Evolutionary conservation across 176 grass and related monocot genomes (phyloP), one percentile per base, ranked within the genome.

Genomic region (Avena insularis): DNA sequence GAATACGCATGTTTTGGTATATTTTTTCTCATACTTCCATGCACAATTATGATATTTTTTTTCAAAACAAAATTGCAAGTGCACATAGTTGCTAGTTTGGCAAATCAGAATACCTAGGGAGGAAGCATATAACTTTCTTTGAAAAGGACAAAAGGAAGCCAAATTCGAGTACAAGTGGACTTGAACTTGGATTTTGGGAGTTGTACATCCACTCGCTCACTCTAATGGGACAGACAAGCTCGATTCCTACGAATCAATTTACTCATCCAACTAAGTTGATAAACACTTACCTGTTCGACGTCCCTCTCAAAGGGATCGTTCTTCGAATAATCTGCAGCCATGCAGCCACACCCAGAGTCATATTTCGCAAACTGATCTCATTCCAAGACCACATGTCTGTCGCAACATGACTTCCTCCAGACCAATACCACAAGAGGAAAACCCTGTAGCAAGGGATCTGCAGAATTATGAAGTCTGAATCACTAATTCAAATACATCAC

Each of bases 301-400:
- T 90, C 87, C 89, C 87, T 96, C 57, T 88, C 91, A 86, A 96
- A 80, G 69, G 89, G 89, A 88, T 70, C 79, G 9, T 65, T 96
- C 86, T 90, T 96, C 65, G 81, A 64, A 91, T 47, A 72, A 83
- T 93, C 91, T 77, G 65, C 56, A 83, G 91, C 94, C 94, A 96
- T 96, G 75, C 65, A 88, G 70, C 72, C 85, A 71, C 40, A 71
- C 35, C 63, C 43, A 72, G 45, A 71, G 6, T 85, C 61, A 86
- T 27, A 74, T 53, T 67, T 59, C 55, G 31, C 87, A 75, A 86
- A 62, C 60, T 82, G 82, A 75, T 61, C 36, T 49, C 25, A 89
- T 68, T 86, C 64, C 77, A 93, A 70, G 17, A 72, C 21, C 67
- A 80, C 13, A 23, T 3, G n/a, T 64, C 68, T 87, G 48, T 64